Evolutionary conservation across 306 rosid genomes (phyloP).

Genomic region (Dalbergia cultrata): DNA sequence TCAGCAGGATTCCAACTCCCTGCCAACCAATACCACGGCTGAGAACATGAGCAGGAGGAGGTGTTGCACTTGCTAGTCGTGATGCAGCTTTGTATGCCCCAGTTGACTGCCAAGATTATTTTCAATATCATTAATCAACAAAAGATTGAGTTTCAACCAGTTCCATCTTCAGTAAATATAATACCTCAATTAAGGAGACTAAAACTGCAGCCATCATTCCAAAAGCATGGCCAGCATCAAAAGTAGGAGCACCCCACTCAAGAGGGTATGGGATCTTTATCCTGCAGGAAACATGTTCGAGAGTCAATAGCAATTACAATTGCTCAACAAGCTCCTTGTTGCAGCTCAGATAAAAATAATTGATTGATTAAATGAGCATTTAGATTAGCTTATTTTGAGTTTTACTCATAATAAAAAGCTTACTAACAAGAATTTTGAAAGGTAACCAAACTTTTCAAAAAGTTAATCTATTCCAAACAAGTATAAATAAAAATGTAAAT

Average conservation of each 20-base stretch:
- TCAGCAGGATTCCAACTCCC: conserved; percentile 90
- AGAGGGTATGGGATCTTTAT: conserved; percentile 95
- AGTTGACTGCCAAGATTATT: conserved; percentile 72
- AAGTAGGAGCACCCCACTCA: conserved; percentile 99
- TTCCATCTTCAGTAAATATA: neutral
- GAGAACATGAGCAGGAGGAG: conserved; percentile 98
- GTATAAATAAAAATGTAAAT: neutral
- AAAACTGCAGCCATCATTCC: conserved; percentile 98
- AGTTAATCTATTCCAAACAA: too few relatives aligned
- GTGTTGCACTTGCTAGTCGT: conserved; percentile 95
- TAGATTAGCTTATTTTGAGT: too few relatives aligned
- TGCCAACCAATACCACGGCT: conserved; percentile 99
- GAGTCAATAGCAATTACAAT: conserved; percentile 31
- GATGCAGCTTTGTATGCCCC: conserved; percentile 99
- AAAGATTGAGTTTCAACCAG: neutral
- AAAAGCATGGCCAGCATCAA: conserved; percentile 90
- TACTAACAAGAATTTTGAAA: too few relatives aligned
- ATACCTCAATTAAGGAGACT: conserved; percentile 96
- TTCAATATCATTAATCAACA: conserved; percentile 10
- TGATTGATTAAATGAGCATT: too few relatives aligned
- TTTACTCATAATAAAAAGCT: too few relatives aligned
- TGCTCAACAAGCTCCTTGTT: neutral
- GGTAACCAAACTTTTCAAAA: too few relatives aligned
- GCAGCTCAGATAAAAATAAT: neutral
- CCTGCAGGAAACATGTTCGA: conserved; percentile 62